Base-by-base conservation (phyloP, 140 eudicot species). In the Bidens hawaiensis region DNA sequence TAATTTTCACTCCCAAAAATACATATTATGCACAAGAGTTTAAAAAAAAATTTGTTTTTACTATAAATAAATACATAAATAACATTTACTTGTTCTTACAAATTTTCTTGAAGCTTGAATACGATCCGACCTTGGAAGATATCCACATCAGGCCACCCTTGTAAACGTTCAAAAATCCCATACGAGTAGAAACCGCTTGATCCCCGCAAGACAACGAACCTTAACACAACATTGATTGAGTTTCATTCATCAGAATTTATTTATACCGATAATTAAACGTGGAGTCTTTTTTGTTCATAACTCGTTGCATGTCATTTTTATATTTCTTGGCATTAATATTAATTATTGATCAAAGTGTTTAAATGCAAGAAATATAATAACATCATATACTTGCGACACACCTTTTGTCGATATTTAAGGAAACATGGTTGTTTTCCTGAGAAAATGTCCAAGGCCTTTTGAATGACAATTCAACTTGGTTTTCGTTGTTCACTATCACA, bases 341-440 rank as follows among this genome's bases (percentile, higher is more conserved):
- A n/a, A n/a, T n/a, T n/a, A n/a, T n/a, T n/a, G n/a, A n/a, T n/a
- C n/a, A n/a, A n/a, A n/a, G n/a, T n/a, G n/a, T n/a, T n/a, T n/a
- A n/a, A n/a, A n/a, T n/a, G n/a, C n/a, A n/a, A n/a, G n/a, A n/a
- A n/a, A n/a, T n/a, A 53, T 24, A 15, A 27, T 38, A 14, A 22
- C 2, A n/a, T n/a, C n/a, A n/a, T 25, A 16, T 31, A 42, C 38
- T 31, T 47, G 48, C 33, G 13, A 49, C 65, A 46, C 65, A 89
- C 97, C 97, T 90, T 80, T 87, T 90, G 76, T 90, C 97, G 16
- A 83, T 38, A 62, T 81, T 82, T 12, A 86, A 47, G 19, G 87
- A 81, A 76, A 85, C 69, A 24, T 64, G 82, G 3, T 62, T 47
- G 17, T 60, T 50, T 17, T 74, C 64, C 1, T 24, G 38, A 6